These are phyloP conservation scores for Xylaria cubensis DNA, from an alignment of 495 filamentous ascomycete genomes.

Conservation along the genomic window DNA sequence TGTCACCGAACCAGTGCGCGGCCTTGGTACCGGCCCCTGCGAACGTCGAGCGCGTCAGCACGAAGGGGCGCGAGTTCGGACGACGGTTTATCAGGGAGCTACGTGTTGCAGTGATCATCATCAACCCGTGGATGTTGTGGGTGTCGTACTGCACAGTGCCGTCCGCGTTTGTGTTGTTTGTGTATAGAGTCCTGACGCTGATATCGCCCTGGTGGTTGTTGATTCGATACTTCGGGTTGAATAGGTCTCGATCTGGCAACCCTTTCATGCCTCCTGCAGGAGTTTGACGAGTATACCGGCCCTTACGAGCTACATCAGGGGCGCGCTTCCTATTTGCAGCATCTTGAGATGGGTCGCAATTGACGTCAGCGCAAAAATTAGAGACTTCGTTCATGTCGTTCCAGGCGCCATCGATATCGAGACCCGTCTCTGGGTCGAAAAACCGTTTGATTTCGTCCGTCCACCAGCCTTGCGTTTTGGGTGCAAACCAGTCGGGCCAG, in stretches of 20 bases:
- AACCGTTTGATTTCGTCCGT: conserved; percentile 71
- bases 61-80: conserved; percentile 69
- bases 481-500: conserved; percentile 84
- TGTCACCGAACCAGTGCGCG: conserved; percentile 90
- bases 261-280: conserved; percentile 55
- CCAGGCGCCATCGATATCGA: conserved; percentile 86
- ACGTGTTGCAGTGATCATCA: conserved; percentile 76
- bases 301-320: conserved; percentile 49
- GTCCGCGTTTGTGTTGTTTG: conserved; percentile 68
- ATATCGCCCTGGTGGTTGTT: conserved; percentile 64
- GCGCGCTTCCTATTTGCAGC: conserved; percentile 65
- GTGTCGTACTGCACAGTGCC: conserved; percentile 67
- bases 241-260: conserved; percentile 67
- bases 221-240: conserved; percentile 76
- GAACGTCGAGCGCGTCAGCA: conserved; percentile 86
- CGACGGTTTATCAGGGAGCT: conserved; percentile 71
- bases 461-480: conserved; percentile 72
- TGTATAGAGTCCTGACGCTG: conserved; percentile 67
- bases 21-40: conserved; percentile 77
- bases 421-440: conserved; percentile 67
- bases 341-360: conserved; percentile 66
- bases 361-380: conserved; percentile 69
- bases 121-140: conserved; percentile 71
- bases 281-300: conserved; percentile 15
- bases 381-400: conserved; percentile 84